Evolutionary conservation across 805 yeast species (phyloP).

Genomic region (Candida broadrunensis): DNA sequence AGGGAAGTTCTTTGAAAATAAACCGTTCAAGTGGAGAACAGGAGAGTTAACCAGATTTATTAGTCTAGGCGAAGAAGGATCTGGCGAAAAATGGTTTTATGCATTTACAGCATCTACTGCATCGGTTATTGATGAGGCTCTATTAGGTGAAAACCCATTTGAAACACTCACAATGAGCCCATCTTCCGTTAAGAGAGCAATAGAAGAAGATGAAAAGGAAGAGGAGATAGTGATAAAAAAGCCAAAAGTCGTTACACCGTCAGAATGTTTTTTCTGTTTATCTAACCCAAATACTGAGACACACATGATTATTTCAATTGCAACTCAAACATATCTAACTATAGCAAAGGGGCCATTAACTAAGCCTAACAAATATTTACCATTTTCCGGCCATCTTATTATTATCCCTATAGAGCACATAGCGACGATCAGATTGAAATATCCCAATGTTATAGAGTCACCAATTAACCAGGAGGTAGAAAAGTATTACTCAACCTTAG

Average conservation of each 20-base stretch:
- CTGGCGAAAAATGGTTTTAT: slow-evolving; percentile 64
- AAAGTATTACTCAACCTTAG: slow-evolving; percentile 46
- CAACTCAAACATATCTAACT: slow-evolving; percentile 62
- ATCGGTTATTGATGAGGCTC: slow-evolving; percentile 6
- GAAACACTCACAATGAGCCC: not conserved
- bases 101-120: slow-evolving; percentile 47
- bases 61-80: slow-evolving; percentile 59
- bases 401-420: slow-evolving; percentile 77
- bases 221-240: slow-evolving; percentile 14
- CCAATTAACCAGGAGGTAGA: slow-evolving; percentile 40
- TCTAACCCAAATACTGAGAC: slow-evolving; percentile 74
- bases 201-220: slow-evolving; percentile 8
- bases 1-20: slow-evolving; percentile 51
- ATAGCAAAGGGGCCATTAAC: slow-evolving; percentile 86
- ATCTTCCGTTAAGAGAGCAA: slow-evolving; percentile 6
- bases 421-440: slow-evolving; percentile 31
- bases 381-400: slow-evolving; percentile 79
- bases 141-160: slow-evolving; percentile 25
- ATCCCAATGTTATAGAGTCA: slow-evolving; percentile 23
- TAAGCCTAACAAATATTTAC: slow-evolving; percentile 40
- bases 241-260: slow-evolving; percentile 49
- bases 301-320: slow-evolving; percentile 79
- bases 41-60: slow-evolving; percentile 57
- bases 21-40: slow-evolving; percentile 57
- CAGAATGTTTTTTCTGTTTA: slow-evolving; percentile 76